A percentile compares a stretch with the other conserved stretches of the same genome.
phyloP scores from a whole-genome alignment of 495 filamentous ascomycete species.

The Lasiosphaeria miniovina region DNA sequence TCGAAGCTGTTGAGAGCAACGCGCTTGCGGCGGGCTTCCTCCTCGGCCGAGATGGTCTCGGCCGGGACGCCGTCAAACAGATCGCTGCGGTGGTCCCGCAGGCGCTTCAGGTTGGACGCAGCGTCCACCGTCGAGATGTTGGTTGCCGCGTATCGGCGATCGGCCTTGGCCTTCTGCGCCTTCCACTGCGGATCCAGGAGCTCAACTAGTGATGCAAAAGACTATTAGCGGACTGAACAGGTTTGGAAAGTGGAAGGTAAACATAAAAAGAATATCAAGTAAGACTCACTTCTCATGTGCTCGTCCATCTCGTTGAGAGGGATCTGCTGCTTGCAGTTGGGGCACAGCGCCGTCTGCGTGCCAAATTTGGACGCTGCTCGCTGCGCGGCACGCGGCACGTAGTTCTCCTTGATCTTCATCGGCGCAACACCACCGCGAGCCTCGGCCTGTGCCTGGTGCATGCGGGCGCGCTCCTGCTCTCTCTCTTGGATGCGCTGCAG shows the following conservation, averaged over 20 bases:
- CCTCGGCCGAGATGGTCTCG: constrained; percentile 65
- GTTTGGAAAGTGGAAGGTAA: not conserved
- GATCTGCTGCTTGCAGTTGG: constrained; percentile 89
- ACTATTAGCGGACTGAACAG: not conserved
- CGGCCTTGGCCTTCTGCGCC: constrained; percentile 85
- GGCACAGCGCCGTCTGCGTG: constrained; percentile 73
- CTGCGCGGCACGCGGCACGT: constrained; percentile 79
- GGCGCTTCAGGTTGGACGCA: constrained; percentile 91
- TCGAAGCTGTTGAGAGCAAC: constrained; percentile 66
- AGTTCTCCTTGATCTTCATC: constrained; percentile 92
- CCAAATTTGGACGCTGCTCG: constrained; percentile 60
- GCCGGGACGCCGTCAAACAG: constrained; percentile 80
- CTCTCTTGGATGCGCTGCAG: constrained; percentile 64
- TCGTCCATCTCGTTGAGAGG: constrained; percentile 82
- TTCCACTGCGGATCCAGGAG: constrained; percentile 95
- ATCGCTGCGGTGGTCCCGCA: constrained; percentile 87
- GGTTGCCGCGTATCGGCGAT: constrained; percentile 78
- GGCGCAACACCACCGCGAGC: constrained; percentile 66
- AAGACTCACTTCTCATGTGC: constrained; percentile 77
- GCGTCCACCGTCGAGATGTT: constrained; percentile 85
- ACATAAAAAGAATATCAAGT: no score
- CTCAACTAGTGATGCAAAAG: constrained; percentile 45
- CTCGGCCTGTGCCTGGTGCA: constrained; percentile 74
- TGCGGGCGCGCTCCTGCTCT: constrained; percentile 64
- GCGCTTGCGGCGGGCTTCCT: constrained; percentile 72